Conservation (phyloP, 768 basidiomycete genomes). For the Sporobolomyces pararoseus region DNA sequence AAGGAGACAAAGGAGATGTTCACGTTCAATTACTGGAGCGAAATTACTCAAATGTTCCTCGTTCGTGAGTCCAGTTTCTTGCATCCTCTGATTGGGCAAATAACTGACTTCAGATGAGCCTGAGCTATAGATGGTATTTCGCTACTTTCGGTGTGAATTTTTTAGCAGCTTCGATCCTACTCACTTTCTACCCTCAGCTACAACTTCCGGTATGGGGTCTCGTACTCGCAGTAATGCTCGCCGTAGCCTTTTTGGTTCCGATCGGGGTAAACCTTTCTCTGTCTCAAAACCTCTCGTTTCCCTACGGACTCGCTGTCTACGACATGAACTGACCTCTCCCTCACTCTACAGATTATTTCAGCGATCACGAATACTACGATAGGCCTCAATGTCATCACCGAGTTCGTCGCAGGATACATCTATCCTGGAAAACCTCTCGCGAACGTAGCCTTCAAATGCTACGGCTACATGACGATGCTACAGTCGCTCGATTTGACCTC, state of each 20-base stretch:
- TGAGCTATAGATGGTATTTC: slow-evolving; percentile 37
- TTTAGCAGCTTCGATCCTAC: slow-evolving; percentile 29
- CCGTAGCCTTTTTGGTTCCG: slow-evolving; percentile 40
- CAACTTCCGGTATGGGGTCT: slow-evolving; percentile 47
- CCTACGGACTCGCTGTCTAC: not conserved
- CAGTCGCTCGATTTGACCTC: slow-evolving; percentile 44
- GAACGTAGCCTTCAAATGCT: slow-evolving; percentile 47
- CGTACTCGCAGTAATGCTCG: slow-evolving; percentile 43
- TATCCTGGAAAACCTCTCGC: slow-evolving; percentile 44
- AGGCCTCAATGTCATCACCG: slow-evolving; percentile 48
- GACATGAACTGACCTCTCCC: not conserved
- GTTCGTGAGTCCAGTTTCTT: slow-evolving; percentile 8
- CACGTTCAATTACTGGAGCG: slow-evolving; percentile 34
- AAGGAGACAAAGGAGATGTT: slow-evolving; percentile 1
- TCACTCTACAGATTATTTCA: slow-evolving; percentile 27
- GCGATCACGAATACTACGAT: slow-evolving; percentile 37
- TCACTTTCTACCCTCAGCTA: slow-evolving; percentile 39
- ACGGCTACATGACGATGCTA: slow-evolving; percentile 45
- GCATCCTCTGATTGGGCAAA: not conserved
- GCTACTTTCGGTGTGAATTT: slow-evolving; percentile 33
- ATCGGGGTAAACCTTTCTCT: slow-evolving; percentile 26
- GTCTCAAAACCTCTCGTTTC: not conserved
- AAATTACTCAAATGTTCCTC: slow-evolving; percentile 33
- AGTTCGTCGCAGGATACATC: slow-evolving; percentile 47
- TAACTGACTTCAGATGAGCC: not conserved